phyloP scores from a whole-genome alignment of 2,329 filamentous ascomycete genomes.

The Colletotrichum sp. region DNA sequence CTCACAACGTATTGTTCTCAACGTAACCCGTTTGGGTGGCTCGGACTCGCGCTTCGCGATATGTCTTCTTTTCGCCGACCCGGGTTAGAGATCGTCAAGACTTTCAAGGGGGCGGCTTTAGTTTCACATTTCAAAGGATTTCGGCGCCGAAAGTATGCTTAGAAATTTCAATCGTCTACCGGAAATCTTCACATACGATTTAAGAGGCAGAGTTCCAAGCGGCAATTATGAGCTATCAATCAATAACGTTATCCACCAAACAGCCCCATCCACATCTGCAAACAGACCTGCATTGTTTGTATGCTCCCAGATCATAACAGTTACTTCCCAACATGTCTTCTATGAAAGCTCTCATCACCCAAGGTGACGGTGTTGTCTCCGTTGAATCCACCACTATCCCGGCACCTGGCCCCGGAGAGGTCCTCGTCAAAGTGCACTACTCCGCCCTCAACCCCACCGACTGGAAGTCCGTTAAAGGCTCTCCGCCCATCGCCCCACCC shows the following conservation, averaged over 20 bases:
- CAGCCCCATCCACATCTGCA: not conserved
- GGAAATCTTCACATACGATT: not conserved
- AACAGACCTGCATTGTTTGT: not conserved
- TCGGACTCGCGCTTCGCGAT: not conserved
- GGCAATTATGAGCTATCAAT: not conserved
- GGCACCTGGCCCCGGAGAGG: constrained; percentile 30
- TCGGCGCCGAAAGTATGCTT: not conserved
- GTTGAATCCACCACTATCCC: constrained; percentile 30
- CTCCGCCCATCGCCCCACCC: not conserved
- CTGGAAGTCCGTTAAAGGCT: constrained; percentile 27
- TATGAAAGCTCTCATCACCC: constrained; percentile 35
- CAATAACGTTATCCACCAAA: not conserved
- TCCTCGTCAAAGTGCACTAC: constrained; percentile 35
- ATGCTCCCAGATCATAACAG: not conserved
- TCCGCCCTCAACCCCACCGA: constrained; percentile 38
- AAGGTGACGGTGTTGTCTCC: constrained; percentile 26
- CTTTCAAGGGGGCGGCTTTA: not conserved
- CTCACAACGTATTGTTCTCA: not conserved
- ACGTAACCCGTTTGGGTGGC: not conserved
- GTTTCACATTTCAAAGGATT: not conserved
- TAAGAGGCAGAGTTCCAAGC: not conserved
- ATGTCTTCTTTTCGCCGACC: not conserved
- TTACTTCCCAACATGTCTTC: not conserved
- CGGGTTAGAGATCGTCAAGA: not conserved
- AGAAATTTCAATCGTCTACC: not conserved